Base-by-base conservation (phyloP, 2,329 filamentous ascomycete genomes). In the Chaetomium strumarium region DNA sequence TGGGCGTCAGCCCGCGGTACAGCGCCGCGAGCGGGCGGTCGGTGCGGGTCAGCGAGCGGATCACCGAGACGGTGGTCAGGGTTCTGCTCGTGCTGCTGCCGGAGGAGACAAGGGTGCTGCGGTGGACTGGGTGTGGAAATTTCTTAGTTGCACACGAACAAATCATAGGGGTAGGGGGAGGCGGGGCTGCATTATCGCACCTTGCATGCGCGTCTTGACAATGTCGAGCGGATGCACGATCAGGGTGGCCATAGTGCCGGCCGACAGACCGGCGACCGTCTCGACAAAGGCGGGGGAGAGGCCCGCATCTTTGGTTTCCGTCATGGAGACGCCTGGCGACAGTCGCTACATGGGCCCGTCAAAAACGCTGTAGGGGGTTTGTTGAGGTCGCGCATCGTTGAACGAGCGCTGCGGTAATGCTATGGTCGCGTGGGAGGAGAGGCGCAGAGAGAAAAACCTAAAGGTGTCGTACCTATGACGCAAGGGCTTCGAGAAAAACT, bases 151-250 rank as follows among this genome's bases (percentile, higher is more conserved):
- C n/a, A n/a, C n/a, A n/a, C 13, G 34, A n/a, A n/a, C 7, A 16
- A 5, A 14, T 37, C n/a, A 37, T 14, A n/a, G 2, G 10, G 42
- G 13, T n/a, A 12, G 33, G n/a, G n/a, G n/a, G n/a, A n/a, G n/a
- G n/a, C n/a, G n/a, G n/a, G n/a, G 20, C 31, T 16, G 12, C 13
- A 16, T 41, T n/a, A 14, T 20, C 73, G 53, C 73, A 90, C 88
- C 84, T 74, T 99, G 93, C 67, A 99, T 83, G 58, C 93, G 86
- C 56, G 92, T 97, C 77, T 99, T 99, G 67, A 97, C 84, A 58
- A 99, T 84, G 72, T 99, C 93, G 55, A 99, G 82, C 31, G 93
- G 93, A 67, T 97, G 92, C 48, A 93, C 86, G 52, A 84, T 85
- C 45, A 97, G 77, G 20, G 93, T 97, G 49, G 91, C 87, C 62